A percentile compares a stretch with the other conserved stretches of the same genome.
Conservation (phyloP, 305 asterid species). For the Withania somnifera region DNA sequence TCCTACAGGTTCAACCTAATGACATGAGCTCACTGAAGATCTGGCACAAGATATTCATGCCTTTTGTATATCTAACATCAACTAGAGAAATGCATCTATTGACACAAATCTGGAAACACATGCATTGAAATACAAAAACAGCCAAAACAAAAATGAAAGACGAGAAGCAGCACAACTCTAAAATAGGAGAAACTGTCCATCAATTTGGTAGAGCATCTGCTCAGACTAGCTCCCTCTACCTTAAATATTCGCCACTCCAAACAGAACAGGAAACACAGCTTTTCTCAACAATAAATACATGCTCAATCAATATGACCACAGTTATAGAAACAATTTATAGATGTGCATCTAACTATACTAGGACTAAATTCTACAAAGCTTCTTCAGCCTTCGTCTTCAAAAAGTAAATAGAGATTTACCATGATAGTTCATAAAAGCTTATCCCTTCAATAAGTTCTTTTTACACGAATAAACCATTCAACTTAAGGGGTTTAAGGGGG, state of each 20-base stretch:
- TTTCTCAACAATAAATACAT: neutral
- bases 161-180: neutral
- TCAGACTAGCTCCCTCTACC: neutral
- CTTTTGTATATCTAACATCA: neutral
- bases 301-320: neutral
- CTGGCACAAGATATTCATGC: neutral
- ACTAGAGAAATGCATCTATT: neutral
- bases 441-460: neutral
- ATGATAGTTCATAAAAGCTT: neutral
- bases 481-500: neutral
- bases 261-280: neutral
- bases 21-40: conserved; percentile 11
- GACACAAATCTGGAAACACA: neutral
- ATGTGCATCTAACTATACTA: neutral
- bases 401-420: neutral
- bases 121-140: neutral
- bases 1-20: conserved; percentile 39
- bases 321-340: neutral
- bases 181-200: conserved; percentile 1
- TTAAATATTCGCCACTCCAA: neutral
- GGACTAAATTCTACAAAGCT: neutral
- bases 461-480: neutral
- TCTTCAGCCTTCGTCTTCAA: neutral
- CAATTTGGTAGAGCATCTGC: neutral
- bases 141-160: neutral